Evolutionary conservation across 2,329 filamentous ascomycete species (phyloP), one percentile per base, ranked within the genome.

Genomic region (Dactylonectria estremocensis): DNA sequence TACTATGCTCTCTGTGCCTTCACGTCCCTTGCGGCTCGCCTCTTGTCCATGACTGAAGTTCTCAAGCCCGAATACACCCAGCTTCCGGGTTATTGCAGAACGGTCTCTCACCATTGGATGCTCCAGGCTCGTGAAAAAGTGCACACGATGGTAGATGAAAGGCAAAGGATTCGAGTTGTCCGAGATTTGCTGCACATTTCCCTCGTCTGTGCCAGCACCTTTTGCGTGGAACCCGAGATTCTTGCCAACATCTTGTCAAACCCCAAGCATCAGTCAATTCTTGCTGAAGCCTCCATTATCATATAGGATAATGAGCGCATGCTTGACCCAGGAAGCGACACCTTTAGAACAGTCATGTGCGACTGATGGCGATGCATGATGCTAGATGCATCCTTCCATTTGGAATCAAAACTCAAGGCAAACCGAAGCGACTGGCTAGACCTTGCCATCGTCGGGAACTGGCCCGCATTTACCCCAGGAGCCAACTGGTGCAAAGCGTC

Each of bases 1-100:
- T 55, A 70, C n/a, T 64, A 16, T 0, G 61, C 74, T 0, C 20
- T 76, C 0, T 67, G 69, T 18, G 67, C 58, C 2, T 75, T 73
- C 16, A 68, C 68, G 1, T 53, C 67, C 18, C 24, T 76, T 3
- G 10, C 70, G 2, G 62, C 68, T 18, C 61, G 74, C 0, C 10
- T 74, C 4, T 33, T 76, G 0, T 73, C 70, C 0, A 13, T 72
- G 1, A 57, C 22, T 5, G n/a, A n/a, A 1, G 16, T 56, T 1
- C 5, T 72, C 0, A 55, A 7, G 0, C 1, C 18, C 1, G 1
- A 5, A 1, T 52, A 52, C 7, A 20, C 71, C 3, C 11, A 40
- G 0, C 54, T 71, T 7, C 58, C 74, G 0, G 1, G 14, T 0
- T 2, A 33, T 1, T 73, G 67, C 10, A 66, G 73, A 2, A 6